Conservation (phyloP, 805 yeast species). For the Candida ponderosae region DNA sequence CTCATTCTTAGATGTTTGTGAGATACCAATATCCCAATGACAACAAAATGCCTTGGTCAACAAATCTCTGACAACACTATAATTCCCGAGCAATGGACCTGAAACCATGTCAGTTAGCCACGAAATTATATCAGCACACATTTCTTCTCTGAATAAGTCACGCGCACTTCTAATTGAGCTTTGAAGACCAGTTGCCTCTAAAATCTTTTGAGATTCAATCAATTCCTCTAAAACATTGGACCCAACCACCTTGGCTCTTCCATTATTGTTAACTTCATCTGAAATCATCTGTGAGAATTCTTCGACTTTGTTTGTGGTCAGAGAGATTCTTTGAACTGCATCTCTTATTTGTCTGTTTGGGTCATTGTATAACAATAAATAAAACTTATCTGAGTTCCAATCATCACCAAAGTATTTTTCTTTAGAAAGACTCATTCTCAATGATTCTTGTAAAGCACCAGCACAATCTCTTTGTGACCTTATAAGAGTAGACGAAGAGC, state of each 20-base stretch:
- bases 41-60: slow-evolving; percentile 52
- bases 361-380: slow-evolving; percentile 65
- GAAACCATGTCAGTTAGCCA: slow-evolving; percentile 58
- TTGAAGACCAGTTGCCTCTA: slow-evolving; percentile 58
- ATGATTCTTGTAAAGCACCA: slow-evolving; percentile 23
- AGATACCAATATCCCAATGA: slow-evolving; percentile 54
- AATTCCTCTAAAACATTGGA: slow-evolving; percentile 44
- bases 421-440: slow-evolving; percentile 26
- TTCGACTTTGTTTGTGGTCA: slow-evolving; percentile 54
- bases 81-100: slow-evolving; percentile 44
- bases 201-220: slow-evolving; percentile 42
- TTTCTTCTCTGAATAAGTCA: slow-evolving; percentile 72
- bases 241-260: slow-evolving; percentile 62
- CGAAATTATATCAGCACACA: slow-evolving; percentile 62
- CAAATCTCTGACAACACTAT: slow-evolving; percentile 36
- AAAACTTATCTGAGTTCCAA: slow-evolving; percentile 23
- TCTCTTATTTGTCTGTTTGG: slow-evolving; percentile 70
- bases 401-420: slow-evolving; percentile 37
- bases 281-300: slow-evolving; percentile 73
- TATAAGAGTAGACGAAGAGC: slow-evolving; percentile 18
- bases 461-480: slow-evolving; percentile 19
- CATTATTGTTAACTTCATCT: slow-evolving; percentile 49
- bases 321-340: slow-evolving; percentile 55
- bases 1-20: slow-evolving; percentile 1
- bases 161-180: slow-evolving; percentile 58